Percentiles rank a stretch among this genome's conserved stretches.
Conservation (phyloP, 129 eudicot genomes). For the Chrysanthemum makinoi region DNA sequence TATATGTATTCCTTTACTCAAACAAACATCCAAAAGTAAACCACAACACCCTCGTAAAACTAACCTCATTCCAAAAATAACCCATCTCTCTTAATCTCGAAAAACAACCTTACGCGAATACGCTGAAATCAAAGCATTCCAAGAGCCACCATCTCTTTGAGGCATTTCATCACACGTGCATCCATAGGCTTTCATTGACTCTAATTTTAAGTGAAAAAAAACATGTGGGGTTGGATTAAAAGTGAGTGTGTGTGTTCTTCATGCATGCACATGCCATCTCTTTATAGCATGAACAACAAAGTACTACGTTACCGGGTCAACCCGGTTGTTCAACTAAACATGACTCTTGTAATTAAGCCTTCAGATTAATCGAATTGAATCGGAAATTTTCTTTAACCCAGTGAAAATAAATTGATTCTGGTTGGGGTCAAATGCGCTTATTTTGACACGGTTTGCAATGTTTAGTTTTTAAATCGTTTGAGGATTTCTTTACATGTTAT, state of each 20-base stretch:
- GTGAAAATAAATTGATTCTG: too few species aligned
- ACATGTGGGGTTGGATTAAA: slow-evolving; percentile 52
- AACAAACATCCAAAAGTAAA: slow-evolving; percentile 35
- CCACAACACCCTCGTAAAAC: slow-evolving; percentile 67
- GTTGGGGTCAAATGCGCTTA: too few species aligned
- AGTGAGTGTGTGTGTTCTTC: slow-evolving; percentile 17
- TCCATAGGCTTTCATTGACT: slow-evolving; percentile 71
- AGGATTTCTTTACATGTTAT: too few species aligned
- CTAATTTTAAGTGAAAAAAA: slow-evolving; percentile 49
- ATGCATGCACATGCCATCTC: too few species aligned
- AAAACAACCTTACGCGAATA: slow-evolving; percentile 40
- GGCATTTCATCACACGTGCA: slow-evolving; percentile 92
- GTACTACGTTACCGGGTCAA: too few species aligned
- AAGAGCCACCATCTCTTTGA: slow-evolving; percentile 69
- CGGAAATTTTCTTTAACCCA: too few species aligned
- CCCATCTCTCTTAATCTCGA: slow-evolving; percentile 48
- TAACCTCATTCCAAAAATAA: slow-evolving; percentile 51
- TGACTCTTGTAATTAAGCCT: too few species aligned
- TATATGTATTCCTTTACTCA: slow-evolving; percentile 47
- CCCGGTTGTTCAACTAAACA: too few species aligned
- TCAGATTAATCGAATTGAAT: too few species aligned
- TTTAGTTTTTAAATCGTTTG: too few species aligned
- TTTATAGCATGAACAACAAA: too few species aligned
- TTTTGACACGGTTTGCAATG: too few species aligned
- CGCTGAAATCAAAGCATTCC: slow-evolving; percentile 73